phyloP scores from a whole-genome alignment of 2,329 filamentous ascomycete species.

The Diaporthe longicolla region DNA sequence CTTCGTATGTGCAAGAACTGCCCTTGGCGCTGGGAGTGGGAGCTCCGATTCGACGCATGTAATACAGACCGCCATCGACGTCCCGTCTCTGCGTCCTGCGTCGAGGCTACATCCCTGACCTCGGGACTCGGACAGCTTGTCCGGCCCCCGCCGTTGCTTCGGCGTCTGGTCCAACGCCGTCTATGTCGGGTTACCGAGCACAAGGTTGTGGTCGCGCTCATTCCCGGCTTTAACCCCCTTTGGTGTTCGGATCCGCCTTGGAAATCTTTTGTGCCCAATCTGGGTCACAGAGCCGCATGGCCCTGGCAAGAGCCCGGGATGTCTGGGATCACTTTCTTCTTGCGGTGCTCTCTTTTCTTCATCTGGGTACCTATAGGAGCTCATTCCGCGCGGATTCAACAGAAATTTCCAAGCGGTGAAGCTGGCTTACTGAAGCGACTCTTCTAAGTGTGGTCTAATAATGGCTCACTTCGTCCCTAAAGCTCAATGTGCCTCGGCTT shows the following conservation, averaged over 20 bases:
- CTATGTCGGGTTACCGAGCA: neutral
- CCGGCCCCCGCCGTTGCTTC: neutral
- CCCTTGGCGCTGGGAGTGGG: neutral
- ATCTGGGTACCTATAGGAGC: neutral
- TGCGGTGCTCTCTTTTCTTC: neutral
- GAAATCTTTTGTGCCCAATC: neutral
- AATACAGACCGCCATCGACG: slow-evolving; percentile 4
- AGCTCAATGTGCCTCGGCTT: neutral
- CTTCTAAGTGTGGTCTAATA: neutral
- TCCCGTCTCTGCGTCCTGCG: slow-evolving; percentile 8
- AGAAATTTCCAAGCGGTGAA: neutral
- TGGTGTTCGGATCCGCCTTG: slow-evolving; percentile 6
- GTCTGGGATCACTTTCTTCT: slow-evolving; percentile 1
- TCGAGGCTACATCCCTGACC: neutral
- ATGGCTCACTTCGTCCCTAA: neutral
- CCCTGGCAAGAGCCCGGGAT: neutral
- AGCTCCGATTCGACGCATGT: slow-evolving; percentile 9
- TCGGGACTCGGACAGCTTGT: neutral
- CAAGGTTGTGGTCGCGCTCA: neutral
- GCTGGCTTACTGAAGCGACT: neutral
- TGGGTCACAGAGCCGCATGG: neutral
- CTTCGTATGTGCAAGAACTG: neutral
- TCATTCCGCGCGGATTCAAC: neutral
- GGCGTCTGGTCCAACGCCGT: slow-evolving; percentile 16
- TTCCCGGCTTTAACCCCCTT: neutral